phyloP scores from a whole-genome alignment of 305 asterid species.

The Petunia hybrid region DNA sequence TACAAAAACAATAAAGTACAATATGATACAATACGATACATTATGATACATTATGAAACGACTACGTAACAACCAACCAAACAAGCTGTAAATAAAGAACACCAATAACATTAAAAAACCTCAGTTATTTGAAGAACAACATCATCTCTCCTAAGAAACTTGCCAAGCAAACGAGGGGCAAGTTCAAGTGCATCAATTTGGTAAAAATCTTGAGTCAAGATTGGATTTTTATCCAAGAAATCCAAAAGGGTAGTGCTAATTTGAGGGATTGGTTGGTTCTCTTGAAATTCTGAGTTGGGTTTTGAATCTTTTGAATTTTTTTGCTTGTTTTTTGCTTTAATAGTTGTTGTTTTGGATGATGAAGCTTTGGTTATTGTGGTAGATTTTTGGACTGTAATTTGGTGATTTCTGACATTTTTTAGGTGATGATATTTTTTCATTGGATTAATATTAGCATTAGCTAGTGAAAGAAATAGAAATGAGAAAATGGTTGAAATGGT shows the following conservation, averaged over 20 bases:
- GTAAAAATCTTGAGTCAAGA: conserved; percentile 68
- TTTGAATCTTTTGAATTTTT: conserved; percentile 34
- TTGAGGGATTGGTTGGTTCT: conserved; percentile 36
- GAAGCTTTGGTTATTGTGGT: conserved; percentile 37
- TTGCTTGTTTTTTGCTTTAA: conserved; percentile 35
- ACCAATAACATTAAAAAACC: conserved; percentile 42
- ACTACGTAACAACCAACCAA: not conserved
- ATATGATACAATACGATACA: too few species aligned
- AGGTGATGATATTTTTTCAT: conserved; percentile 11
- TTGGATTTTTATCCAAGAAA: conserved; percentile 47
- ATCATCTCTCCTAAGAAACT: conserved; percentile 79
- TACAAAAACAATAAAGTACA: too few species aligned
- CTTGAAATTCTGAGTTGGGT: conserved; percentile 37
- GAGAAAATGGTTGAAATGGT: not conserved
- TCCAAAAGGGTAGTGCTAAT: conserved; percentile 37
- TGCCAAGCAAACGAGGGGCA: conserved; percentile 93
- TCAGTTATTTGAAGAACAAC: conserved; percentile 93
- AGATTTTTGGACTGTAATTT: not conserved
- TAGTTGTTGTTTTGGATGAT: conserved; percentile 34
- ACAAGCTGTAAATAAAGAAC: not conserved
- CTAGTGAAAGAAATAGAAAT: not conserved
- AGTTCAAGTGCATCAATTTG: conserved; percentile 93
- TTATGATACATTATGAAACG: too few species aligned
- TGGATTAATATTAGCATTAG: not conserved
- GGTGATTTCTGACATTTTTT: not conserved